Conservation (phyloP, 2,329 filamentous ascomycete species). For the Aspergillus sp. region DNA sequence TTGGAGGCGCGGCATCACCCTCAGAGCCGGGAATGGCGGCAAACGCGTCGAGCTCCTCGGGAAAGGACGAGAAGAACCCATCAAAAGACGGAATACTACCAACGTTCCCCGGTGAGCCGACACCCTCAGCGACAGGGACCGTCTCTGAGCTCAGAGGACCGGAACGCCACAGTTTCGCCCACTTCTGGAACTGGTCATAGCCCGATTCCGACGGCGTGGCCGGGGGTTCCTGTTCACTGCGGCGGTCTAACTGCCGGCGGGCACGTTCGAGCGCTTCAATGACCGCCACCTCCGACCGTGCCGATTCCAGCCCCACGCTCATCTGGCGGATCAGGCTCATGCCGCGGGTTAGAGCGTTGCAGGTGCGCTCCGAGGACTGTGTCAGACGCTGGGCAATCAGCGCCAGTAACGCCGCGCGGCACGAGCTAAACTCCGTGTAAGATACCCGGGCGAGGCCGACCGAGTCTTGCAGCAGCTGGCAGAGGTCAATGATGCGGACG, state of each 20-base stretch:
- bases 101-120: constrained; percentile 5
- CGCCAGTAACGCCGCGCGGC: constrained; percentile 54
- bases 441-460: constrained; percentile 55
- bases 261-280: constrained; percentile 50
- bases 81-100: constrained; percentile 12
- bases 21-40: constrained; percentile 9
- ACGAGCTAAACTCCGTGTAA: constrained; percentile 58
- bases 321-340: constrained; percentile 48
- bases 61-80: constrained; percentile 19
- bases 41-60: constrained; percentile 13
- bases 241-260: constrained; percentile 36
- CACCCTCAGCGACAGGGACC: not conserved
- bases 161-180: constrained; percentile 43
- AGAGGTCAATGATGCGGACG: constrained; percentile 46
- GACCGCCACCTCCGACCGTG: constrained; percentile 46
- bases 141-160: constrained; percentile 5
- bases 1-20: not conserved
- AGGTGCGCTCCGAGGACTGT: constrained; percentile 26
- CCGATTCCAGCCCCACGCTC: constrained; percentile 47
- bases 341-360: constrained; percentile 42
- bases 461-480: constrained; percentile 50
- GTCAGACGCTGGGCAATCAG: constrained; percentile 34
- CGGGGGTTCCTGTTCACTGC: constrained; percentile 19
- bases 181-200: constrained; percentile 46
- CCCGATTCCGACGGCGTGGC: constrained; percentile 34